phyloP scores from a whole-genome alignment of 1,139 yeast genomes.

The Lodderomyces metapsilosis region DNA sequence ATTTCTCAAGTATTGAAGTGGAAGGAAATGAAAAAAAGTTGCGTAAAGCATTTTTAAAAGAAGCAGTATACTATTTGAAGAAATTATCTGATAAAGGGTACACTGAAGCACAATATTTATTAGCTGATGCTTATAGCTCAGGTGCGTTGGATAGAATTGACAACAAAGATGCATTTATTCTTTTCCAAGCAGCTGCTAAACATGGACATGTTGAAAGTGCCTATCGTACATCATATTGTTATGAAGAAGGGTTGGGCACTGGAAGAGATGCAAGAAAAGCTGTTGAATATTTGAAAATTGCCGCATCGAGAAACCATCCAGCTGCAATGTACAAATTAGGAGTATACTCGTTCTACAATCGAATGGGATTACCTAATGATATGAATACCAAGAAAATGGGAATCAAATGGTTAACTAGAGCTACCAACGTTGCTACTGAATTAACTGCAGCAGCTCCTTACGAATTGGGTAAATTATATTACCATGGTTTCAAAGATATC shows the following conservation, averaged over 20 bases:
- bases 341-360: slow-evolving; percentile 75
- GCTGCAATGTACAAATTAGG: slow-evolving; percentile 95
- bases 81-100: slow-evolving; percentile 79
- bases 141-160: slow-evolving; percentile 88
- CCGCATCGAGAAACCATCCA: slow-evolving; percentile 89
- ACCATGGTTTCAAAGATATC: slow-evolving; percentile 81
- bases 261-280: slow-evolving; percentile 87
- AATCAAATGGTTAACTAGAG: slow-evolving; percentile 89
- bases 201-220: slow-evolving; percentile 91
- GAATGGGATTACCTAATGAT: slow-evolving; percentile 76
- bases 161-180: slow-evolving; percentile 66
- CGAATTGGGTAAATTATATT: slow-evolving; percentile 84
- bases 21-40: slow-evolving; percentile 31
- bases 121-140: slow-evolving; percentile 85
- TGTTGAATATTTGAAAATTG: slow-evolving; percentile 77
- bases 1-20: slow-evolving; percentile 19
- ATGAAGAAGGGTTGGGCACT: slow-evolving; percentile 92
- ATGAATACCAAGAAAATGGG: slow-evolving; percentile 78
- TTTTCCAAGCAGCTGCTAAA: slow-evolving; percentile 88
- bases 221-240: slow-evolving; percentile 86
- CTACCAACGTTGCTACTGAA: slow-evolving; percentile 80
- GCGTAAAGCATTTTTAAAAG: slow-evolving; percentile 61
- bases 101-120: slow-evolving; percentile 84
- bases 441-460: slow-evolving; percentile 89
- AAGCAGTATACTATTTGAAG: slow-evolving; percentile 69